A percentile compares a stretch with the other conserved stretches of the same genome.
phyloP scores from a whole-genome alignment of 805 yeast genomes.

The Suhomyces xylopsoci region DNA sequence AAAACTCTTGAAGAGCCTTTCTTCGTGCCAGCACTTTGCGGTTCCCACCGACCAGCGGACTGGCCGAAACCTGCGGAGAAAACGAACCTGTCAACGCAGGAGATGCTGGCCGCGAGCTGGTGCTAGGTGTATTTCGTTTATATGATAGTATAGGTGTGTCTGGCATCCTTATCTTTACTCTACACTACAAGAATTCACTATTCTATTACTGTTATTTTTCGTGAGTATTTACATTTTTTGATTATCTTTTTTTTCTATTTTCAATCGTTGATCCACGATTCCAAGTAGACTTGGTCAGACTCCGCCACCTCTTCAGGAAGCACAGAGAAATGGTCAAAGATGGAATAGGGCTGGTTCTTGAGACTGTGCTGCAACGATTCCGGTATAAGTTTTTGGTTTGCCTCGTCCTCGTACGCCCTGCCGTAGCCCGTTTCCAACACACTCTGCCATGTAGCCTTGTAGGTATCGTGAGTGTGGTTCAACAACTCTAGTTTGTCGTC shows the following conservation, averaged over 20 bases:
- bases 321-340: constrained; percentile 42
- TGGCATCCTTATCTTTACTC: constrained; percentile 2
- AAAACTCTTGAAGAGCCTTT: constrained; percentile 42
- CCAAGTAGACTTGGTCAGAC: constrained; percentile 45
- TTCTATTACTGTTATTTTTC: neutral
- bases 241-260: too few species aligned
- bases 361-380: constrained; percentile 7
- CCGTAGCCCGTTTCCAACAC: constrained; percentile 67
- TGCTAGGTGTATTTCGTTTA: constrained; percentile 15
- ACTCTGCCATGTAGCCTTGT: constrained; percentile 81
- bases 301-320: constrained; percentile 35
- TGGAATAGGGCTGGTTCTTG: constrained; percentile 27
- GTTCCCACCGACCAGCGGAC: neutral
- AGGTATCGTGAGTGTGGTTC: constrained; percentile 52
- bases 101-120: constrained; percentile 3
- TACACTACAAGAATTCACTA: neutral
- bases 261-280: constrained; percentile 39
- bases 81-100: constrained; percentile 4
- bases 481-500: constrained; percentile 81
- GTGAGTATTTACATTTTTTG: neutral
- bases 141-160: constrained; percentile 25
- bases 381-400: constrained; percentile 8
- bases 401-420: constrained; percentile 22
- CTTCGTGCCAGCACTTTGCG: constrained; percentile 37
- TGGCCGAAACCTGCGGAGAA: neutral